Evolutionary conservation across 2,329 filamentous ascomycete genomes (phyloP).

Genomic region (Knoxdaviesia capensis): DNA sequence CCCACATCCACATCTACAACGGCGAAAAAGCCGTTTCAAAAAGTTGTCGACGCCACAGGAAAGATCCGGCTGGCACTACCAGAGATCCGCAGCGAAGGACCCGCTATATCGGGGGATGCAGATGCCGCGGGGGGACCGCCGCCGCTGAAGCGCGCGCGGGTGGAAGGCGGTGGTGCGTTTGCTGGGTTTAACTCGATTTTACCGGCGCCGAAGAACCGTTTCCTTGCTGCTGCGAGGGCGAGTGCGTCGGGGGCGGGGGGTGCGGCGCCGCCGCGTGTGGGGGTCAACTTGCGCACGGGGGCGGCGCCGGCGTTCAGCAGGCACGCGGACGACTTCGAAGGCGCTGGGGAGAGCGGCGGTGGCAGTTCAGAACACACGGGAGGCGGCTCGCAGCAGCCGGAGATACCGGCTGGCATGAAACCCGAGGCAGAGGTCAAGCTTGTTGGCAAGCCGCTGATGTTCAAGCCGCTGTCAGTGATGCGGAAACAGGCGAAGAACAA

Average conservation of each 20-base stretch:
- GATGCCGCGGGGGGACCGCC: slow-evolving; percentile 15
- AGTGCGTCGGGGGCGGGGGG: not conserved
- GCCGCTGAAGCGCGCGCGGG: slow-evolving; percentile 51
- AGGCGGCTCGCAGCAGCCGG: slow-evolving; percentile 14
- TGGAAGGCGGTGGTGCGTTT: slow-evolving; percentile 38
- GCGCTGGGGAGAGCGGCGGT: slow-evolving; percentile 7
- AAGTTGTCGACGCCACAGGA: slow-evolving; percentile 55
- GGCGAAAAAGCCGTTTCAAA: slow-evolving; percentile 46
- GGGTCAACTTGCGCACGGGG: slow-evolving; percentile 60
- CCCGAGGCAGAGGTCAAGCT: slow-evolving; percentile 44
- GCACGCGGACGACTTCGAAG: slow-evolving; percentile 14
- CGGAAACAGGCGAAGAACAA: slow-evolving; percentile 55
- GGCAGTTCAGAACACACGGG: slow-evolving; percentile 13
- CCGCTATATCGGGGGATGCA: slow-evolving; percentile 9
- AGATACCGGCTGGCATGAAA: slow-evolving; percentile 34
- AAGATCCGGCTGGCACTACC: slow-evolving; percentile 73
- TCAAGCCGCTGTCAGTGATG: slow-evolving; percentile 71
- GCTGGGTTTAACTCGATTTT: slow-evolving; percentile 73
- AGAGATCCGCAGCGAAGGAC: slow-evolving; percentile 23
- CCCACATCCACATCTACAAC: slow-evolving; percentile 12
- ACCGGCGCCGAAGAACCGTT: slow-evolving; percentile 55
- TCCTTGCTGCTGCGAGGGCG: slow-evolving; percentile 11
- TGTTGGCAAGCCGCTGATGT: slow-evolving; percentile 66
- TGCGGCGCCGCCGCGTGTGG: slow-evolving; percentile 14
- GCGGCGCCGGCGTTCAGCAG: slow-evolving; percentile 65